A percentile compares a stretch with the other conserved stretches of the same genome.
These are phyloP conservation scores for Gossypium schwendimanii DNA, from an alignment of 441 rosid species.

Conservation along the genomic window DNA sequence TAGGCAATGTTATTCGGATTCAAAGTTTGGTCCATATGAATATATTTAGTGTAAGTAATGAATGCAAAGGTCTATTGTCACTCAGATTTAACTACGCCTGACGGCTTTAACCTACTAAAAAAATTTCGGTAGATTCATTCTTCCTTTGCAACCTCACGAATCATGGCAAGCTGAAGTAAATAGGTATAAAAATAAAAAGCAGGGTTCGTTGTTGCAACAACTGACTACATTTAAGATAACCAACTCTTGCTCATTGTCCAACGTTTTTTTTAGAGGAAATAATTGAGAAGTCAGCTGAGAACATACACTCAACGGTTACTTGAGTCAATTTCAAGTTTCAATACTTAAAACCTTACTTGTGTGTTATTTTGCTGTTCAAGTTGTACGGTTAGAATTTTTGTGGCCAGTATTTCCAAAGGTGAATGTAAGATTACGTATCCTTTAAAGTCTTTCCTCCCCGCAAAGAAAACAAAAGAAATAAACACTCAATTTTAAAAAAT, in stretches of 20 bases:
- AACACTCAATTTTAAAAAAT: too few species aligned
- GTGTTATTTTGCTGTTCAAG: too few species aligned
- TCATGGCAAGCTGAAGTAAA: not conserved
- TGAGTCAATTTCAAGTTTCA: too few species aligned
- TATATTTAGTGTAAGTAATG: not conserved
- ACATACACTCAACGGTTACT: too few species aligned
- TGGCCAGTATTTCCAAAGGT: not conserved
- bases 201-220: not conserved
- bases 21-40: not conserved
- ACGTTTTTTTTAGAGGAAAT: too few species aligned
- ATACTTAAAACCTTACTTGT: too few species aligned
- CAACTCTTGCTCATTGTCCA: not conserved
- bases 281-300: too few species aligned
- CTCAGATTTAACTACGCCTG: not conserved
- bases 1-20: not conserved
- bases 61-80: not conserved
- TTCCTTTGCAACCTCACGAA: not conserved
- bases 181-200: not conserved
- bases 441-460: too few species aligned
- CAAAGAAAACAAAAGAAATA: too few species aligned
- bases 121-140: not conserved
- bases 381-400: not conserved
- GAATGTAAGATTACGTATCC: too few species aligned
- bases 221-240: not conserved
- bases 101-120: not conserved